Evolutionary conservation across 176 grass and related monocot genomes (phyloP).

Genomic region (Oryza rufipogon): DNA sequence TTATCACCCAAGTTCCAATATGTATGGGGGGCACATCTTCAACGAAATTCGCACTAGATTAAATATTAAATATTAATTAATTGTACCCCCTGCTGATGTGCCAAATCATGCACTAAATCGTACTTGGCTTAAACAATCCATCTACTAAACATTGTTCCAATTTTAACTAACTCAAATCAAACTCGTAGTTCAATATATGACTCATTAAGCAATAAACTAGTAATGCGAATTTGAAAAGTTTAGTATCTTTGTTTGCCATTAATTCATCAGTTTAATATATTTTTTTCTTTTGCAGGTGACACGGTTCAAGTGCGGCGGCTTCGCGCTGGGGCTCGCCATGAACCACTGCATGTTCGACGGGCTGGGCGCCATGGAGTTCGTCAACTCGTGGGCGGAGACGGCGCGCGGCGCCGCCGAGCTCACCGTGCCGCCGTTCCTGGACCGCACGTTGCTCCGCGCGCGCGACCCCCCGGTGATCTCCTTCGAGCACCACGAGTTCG

Average conservation of each 20-base stretch:
- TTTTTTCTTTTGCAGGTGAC: slow-evolving; percentile 56
- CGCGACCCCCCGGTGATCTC: slow-evolving; percentile 60
- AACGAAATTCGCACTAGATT: background rate
- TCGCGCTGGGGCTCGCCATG: slow-evolving; percentile 74
- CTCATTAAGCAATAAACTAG: background rate
- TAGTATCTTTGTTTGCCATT: background rate
- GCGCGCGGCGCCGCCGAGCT: slow-evolving; percentile 68
- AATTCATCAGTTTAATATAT: background rate
- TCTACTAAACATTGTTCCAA: background rate
- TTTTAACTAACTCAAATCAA: background rate
- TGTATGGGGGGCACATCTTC: background rate
- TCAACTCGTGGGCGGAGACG: slow-evolving; percentile 93
- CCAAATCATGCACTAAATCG: background rate
- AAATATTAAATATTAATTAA: background rate
- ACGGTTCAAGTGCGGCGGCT: slow-evolving; percentile 82
- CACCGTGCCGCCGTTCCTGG: slow-evolving; percentile 67
- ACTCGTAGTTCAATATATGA: background rate
- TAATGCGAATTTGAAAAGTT: background rate
- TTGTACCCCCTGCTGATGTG: background rate
- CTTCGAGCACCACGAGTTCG: slow-evolving; percentile 80
- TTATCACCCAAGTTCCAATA: background rate
- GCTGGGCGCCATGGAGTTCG: slow-evolving; percentile 94
- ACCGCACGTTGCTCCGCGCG: slow-evolving; percentile 61
- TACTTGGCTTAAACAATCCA: background rate
- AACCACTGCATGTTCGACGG: slow-evolving; percentile 99